phyloP scores from a whole-genome alignment of 768 basidiomycete genomes.

The Naganishia vishniacii region DNA sequence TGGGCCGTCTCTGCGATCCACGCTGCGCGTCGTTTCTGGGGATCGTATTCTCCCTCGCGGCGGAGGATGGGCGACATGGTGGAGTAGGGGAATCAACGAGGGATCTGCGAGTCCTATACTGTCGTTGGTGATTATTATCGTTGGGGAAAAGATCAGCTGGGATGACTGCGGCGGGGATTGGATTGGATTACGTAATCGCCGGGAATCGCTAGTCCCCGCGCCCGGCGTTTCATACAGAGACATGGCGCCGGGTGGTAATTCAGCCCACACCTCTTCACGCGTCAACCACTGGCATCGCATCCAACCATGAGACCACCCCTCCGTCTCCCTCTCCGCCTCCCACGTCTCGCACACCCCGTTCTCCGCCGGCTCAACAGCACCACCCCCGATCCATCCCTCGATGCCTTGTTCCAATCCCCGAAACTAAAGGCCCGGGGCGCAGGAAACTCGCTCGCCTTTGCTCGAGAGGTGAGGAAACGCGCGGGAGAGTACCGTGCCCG shows the following conservation, averaged over 20 bases:
- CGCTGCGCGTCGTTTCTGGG: background rate
- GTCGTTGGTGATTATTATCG: too few relatives aligned
- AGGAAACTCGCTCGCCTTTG: background rate
- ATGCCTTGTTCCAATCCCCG: slow-evolving; percentile 14
- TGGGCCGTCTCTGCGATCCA: background rate
- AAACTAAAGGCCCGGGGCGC: background rate
- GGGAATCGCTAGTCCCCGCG: slow-evolving; percentile 1
- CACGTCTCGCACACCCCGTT: background rate
- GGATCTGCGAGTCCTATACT: too few relatives aligned
- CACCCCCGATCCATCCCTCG: background rate
- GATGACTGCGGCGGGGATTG: too few relatives aligned
- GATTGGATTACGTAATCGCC: slow-evolving; percentile 18
- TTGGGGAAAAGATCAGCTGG: too few relatives aligned
- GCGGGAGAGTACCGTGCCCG: background rate
- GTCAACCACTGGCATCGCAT: too few relatives aligned
- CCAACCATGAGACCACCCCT: background rate
- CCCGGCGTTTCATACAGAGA: background rate
- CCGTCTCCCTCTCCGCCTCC: background rate
- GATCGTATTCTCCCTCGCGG: slow-evolving; percentile 2
- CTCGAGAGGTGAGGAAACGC: background rate
- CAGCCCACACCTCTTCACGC: too few relatives aligned
- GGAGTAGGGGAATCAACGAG: background rate
- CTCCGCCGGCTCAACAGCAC: background rate
- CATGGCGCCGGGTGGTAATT: too few relatives aligned
- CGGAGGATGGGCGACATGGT: slow-evolving; percentile 17